These are phyloP conservation scores for Geotrichum phurueaensis DNA, from an alignment of 1,139 yeast genomes.

Conservation along the genomic window DNA sequence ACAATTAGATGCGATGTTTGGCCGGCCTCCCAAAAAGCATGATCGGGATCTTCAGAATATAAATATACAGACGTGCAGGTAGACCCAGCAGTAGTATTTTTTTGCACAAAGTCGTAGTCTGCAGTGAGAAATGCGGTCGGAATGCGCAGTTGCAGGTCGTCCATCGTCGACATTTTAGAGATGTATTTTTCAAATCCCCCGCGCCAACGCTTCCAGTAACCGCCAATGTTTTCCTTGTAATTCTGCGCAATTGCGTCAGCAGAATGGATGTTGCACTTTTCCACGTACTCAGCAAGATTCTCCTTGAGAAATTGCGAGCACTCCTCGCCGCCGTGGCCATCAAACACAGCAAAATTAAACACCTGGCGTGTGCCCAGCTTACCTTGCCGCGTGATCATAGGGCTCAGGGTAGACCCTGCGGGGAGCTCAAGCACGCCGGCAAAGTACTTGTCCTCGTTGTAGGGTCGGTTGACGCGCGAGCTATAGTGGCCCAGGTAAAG, in stretches of 20 bases:
- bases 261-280: constrained; percentile 38
- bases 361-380: constrained; percentile 33
- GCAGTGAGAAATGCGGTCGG: constrained; percentile 58
- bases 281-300: constrained; percentile 54
- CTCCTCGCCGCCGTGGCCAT: constrained; percentile 88
- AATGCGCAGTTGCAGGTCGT: constrained; percentile 55
- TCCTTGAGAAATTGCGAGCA: constrained; percentile 58
- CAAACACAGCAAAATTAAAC: constrained; percentile 71
- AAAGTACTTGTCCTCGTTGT: constrained; percentile 75
- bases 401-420: constrained; percentile 35
- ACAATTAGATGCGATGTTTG: constrained; percentile 68
- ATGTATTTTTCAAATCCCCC: constrained; percentile 46
- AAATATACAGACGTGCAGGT: constrained; percentile 76
- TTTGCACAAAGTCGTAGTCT: constrained; percentile 43
- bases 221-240: constrained; percentile 56
- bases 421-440: constrained; percentile 52
- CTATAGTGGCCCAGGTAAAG: constrained; percentile 74
- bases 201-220: constrained; percentile 83
- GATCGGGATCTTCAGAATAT: constrained; percentile 41
- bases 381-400: constrained; percentile 31
- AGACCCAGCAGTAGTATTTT: constrained; percentile 53
- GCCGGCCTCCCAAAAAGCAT: constrained; percentile 62
- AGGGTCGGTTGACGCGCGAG: constrained; percentile 66
- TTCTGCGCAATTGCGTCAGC: constrained; percentile 46
- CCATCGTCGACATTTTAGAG: constrained; percentile 37